These are phyloP conservation scores for Schwanniomyces sp. DNA, from an alignment of 805 yeast genomes.

Conservation along the genomic window DNA sequence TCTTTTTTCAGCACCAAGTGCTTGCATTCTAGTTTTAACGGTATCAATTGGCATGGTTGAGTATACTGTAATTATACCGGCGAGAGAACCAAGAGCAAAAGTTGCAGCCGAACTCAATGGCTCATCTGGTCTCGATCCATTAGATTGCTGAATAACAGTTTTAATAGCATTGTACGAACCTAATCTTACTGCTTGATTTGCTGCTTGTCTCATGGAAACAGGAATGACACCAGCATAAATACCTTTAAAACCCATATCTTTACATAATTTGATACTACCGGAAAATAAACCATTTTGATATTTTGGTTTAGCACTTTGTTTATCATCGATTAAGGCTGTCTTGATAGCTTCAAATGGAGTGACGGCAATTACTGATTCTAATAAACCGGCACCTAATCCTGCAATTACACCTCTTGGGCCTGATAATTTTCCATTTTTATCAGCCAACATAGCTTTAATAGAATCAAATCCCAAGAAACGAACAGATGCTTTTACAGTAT, in stretches of 20 bases:
- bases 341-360: conserved; percentile 97
- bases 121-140: conserved; percentile 62
- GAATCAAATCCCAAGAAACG: conserved; percentile 91
- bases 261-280: conserved; percentile 64
- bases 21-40: conserved; percentile 96
- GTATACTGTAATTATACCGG: conserved; percentile 87
- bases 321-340: conserved; percentile 94
- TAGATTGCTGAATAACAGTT: conserved; percentile 68
- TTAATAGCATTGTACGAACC: conserved; percentile 92
- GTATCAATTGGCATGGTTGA: conserved; percentile 95
- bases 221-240: conserved; percentile 89
- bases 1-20: conserved; percentile 69
- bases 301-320: conserved; percentile 70
- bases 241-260: conserved; percentile 80
- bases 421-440: conserved; percentile 81
- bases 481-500: conserved; percentile 94
- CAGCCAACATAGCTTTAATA: conserved; percentile 74
- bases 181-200: conserved; percentile 91
- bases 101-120: conserved; percentile 80
- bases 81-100: conserved; percentile 85
- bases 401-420: conserved; percentile 93
- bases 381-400: conserved; percentile 95
- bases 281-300: conserved; percentile 64
- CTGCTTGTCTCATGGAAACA: conserved; percentile 92
- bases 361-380: conserved; percentile 90